Conservation (phyloP, 2,329 filamentous ascomycete species). For the Claviceps quebecensis region DNA sequence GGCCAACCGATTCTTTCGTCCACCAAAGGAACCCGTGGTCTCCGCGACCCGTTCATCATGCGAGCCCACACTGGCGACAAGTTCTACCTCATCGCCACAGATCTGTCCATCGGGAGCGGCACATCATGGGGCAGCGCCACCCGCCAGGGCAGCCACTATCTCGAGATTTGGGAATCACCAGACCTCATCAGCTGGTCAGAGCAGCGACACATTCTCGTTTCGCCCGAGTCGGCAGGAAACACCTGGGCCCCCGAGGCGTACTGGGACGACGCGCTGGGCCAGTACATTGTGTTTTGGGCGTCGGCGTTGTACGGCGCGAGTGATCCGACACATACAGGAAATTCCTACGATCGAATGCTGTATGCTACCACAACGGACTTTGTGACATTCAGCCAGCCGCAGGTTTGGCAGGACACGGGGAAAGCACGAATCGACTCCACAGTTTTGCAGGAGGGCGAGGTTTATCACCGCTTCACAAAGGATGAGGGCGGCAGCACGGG, state of each 20-base stretch:
- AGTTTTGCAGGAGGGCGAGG: background rate
- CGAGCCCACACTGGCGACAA: slow-evolving; percentile 1
- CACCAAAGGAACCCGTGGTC: background rate
- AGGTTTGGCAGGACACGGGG: background rate
- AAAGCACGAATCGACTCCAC: background rate
- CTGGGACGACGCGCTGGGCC: background rate
- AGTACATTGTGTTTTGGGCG: slow-evolving; percentile 1
- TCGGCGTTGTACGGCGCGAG: background rate
- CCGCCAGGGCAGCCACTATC: background rate
- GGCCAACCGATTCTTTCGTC: background rate
- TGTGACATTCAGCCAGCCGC: background rate
- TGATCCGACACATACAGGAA: background rate
- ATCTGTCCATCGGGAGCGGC: slow-evolving; percentile 1
- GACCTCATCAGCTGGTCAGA: background rate
- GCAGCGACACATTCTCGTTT: background rate
- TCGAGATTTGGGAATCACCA: slow-evolving; percentile 1
- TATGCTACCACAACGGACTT: background rate
- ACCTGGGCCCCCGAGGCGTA: background rate
- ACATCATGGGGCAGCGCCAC: background rate
- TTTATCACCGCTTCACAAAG: slow-evolving; percentile 2
- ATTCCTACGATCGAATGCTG: background rate
- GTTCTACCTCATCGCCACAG: slow-evolving; percentile 1
- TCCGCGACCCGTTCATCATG: slow-evolving; percentile 2
- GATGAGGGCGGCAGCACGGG: background rate
- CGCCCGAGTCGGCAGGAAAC: slow-evolving; percentile 1